Percentiles rank a stretch among this genome's conserved stretches.
phyloP scores from a whole-genome alignment of 257 asterid genomes.

The Fraxinus pennsylvanica region DNA sequence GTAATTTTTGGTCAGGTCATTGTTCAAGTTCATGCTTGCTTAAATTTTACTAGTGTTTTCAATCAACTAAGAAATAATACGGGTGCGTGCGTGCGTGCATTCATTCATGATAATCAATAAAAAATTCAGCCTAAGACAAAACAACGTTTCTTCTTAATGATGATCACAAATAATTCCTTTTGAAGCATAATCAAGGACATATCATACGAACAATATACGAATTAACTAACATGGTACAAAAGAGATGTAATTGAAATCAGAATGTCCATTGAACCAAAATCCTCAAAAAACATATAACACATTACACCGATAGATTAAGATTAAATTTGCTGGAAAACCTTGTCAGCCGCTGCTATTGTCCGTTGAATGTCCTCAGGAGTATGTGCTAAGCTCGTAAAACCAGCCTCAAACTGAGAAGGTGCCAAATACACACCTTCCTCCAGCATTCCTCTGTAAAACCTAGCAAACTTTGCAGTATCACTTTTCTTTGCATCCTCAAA shows the following conservation, averaged over 20 bases:
- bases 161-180: neutral
- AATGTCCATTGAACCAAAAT: neutral
- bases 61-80: too few relatives aligned
- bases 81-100: too few relatives aligned
- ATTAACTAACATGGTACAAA: neutral
- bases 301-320: conserved; percentile 7
- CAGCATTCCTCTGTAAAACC: conserved; percentile 79
- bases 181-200: neutral
- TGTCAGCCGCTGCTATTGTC: conserved; percentile 86
- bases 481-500: conserved; percentile 94
- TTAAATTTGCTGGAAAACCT: conserved; percentile 65
- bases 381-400: conserved; percentile 90
- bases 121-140: neutral
- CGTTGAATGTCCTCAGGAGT: conserved; percentile 70
- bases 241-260: neutral
- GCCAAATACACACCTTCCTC: conserved; percentile 97
- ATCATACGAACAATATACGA: neutral
- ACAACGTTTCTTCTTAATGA: neutral
- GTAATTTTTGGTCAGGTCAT: too few relatives aligned
- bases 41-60: too few relatives aligned
- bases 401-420: conserved; percentile 98
- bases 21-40: too few relatives aligned
- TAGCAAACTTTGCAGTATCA: conserved; percentile 74
- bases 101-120: neutral
- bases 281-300: conserved; percentile 5